Evolutionary conservation across 768 basidiomycete species (phyloP), one percentile per base, ranked within the genome.

Genomic region (Dentipellis fragilis): DNA sequence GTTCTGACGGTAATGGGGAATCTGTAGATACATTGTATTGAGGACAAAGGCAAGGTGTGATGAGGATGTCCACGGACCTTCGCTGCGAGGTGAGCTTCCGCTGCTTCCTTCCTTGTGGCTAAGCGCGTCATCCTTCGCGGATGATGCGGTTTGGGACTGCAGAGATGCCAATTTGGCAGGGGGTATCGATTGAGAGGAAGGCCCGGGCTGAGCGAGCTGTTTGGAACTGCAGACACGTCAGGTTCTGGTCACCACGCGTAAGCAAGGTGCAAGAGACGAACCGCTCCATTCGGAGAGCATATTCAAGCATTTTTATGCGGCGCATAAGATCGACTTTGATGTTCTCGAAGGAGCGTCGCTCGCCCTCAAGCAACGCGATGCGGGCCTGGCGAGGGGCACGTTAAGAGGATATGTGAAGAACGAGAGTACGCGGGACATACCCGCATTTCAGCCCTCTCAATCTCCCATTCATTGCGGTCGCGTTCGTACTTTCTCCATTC

Each of bases 381-480:
- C 96, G 85, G 54, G 95, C 95, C 93, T 95, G 59, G n/a, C 21
- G 17, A 52, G 49, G 52, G 42, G 52, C 46, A 42, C 56, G 57
- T 50, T 54, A 45, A 1, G 63, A 60, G 59, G 62, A 52, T 54
- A 62, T 60, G 51, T 54, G 55, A 53, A 63, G 68, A 61, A 67
- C 35, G 38, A 21, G 51, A 40, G 36, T 52, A 22, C 10, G 16
- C 40, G 56, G 59, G 45, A 82, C 89, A 65, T 61, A 93, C 93
- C 79, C 95, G 80, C 94, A 98, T 97, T 72, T 98, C 96, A 35
- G 96, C 96, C 63, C 96, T 79, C 72, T 98, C 96, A 65, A 99
- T 99, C 77, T 99, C 96, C 95, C 95, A 99, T 73, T 99, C 96
- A 68, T 99, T 99, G 65, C 95, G 80, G 74, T 99, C 96, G 69